These are phyloP conservation scores for Trematosphaeria pertusa DNA, from an alignment of 2,329 filamentous ascomycete genomes.

Conservation along the genomic window DNA sequence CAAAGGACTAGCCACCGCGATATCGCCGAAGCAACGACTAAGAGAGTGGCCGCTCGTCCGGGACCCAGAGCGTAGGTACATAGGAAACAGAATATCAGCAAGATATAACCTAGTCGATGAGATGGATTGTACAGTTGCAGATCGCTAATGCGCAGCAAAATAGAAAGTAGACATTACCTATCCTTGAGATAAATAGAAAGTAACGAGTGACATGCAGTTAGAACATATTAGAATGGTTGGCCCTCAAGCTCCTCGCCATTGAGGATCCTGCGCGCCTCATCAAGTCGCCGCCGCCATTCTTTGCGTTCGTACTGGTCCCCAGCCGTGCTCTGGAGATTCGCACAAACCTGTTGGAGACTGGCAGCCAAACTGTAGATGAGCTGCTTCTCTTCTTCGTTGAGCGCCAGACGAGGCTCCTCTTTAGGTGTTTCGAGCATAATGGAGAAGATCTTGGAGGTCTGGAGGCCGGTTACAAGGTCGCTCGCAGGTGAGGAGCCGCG, in stretches of 20 bases:
- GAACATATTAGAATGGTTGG: conserved; percentile 26
- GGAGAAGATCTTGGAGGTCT: conserved; percentile 50
- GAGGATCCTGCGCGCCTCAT: conserved; percentile 74
- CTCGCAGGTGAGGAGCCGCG: conserved; percentile 38
- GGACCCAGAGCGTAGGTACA: too few species aligned
- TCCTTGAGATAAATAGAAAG: conserved; percentile 10
- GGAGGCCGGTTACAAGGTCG: conserved; percentile 42
- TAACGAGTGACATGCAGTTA: conserved; percentile 5
- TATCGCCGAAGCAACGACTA: too few species aligned
- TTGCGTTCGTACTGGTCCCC: conserved; percentile 64
- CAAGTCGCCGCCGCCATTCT: conserved; percentile 73
- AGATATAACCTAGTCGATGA: too few species aligned
- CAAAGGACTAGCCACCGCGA: too few species aligned
- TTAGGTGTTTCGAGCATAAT: conserved; percentile 48
- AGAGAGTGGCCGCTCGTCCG: too few species aligned
- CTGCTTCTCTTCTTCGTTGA: conserved; percentile 63
- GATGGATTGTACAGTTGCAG: too few species aligned
- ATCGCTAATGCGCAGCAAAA: conserved; percentile 34
- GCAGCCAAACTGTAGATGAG: conserved; percentile 60
- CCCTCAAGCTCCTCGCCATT: conserved; percentile 64
- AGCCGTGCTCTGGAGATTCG: conserved; percentile 56
- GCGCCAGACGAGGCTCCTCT: conserved; percentile 40
- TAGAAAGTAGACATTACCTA: conserved; percentile 40
- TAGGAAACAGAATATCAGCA: too few species aligned
- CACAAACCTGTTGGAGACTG: conserved; percentile 61